phyloP scores from a whole-genome alignment of 306 rosid species.

The Cicer pinnatifidum region DNA sequence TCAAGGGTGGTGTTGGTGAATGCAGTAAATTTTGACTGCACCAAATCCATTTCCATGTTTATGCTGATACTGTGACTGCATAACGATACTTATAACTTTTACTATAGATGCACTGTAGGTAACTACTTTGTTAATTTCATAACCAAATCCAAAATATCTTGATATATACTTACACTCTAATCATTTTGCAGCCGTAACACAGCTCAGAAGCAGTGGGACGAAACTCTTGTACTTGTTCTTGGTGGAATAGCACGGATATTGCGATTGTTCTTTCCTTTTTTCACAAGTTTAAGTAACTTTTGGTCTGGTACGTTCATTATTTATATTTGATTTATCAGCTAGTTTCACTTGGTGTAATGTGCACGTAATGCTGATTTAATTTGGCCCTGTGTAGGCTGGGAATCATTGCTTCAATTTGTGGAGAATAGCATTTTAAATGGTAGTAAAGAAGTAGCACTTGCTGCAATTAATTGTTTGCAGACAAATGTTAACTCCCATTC shows the following conservation, averaged over 20 bases:
- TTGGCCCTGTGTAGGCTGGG: constrained; percentile 78
- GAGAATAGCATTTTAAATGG: constrained; percentile 77
- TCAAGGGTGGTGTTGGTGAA: too few relatives aligned
- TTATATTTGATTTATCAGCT: constrained; percentile 41
- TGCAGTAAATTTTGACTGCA: too few relatives aligned
- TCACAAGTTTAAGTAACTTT: constrained; percentile 75
- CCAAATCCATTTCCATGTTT: not conserved
- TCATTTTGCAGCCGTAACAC: constrained; percentile 89
- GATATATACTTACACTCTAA: constrained; percentile 35
- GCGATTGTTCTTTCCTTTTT: constrained; percentile 86
- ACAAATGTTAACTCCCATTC: constrained; percentile 86
- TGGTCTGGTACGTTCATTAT: constrained; percentile 75
- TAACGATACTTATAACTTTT: constrained; percentile 13
- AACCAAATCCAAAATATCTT: constrained; percentile 19
- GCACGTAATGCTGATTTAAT: constrained; percentile 37
- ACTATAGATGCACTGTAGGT: constrained; percentile 11
- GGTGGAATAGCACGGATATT: constrained; percentile 92
- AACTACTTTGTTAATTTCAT: constrained; percentile 27
- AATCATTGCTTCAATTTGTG: constrained; percentile 82
- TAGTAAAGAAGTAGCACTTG: constrained; percentile 97
- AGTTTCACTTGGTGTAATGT: constrained; percentile 40
- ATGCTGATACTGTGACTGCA: constrained; percentile 32
- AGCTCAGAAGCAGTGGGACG: constrained; percentile 99
- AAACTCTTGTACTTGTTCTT: constrained; percentile 88
- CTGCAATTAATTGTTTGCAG: constrained; percentile 90